Conservation (phyloP, 1,284 basidiomycete species). For the Golubevia pallescens region DNA sequence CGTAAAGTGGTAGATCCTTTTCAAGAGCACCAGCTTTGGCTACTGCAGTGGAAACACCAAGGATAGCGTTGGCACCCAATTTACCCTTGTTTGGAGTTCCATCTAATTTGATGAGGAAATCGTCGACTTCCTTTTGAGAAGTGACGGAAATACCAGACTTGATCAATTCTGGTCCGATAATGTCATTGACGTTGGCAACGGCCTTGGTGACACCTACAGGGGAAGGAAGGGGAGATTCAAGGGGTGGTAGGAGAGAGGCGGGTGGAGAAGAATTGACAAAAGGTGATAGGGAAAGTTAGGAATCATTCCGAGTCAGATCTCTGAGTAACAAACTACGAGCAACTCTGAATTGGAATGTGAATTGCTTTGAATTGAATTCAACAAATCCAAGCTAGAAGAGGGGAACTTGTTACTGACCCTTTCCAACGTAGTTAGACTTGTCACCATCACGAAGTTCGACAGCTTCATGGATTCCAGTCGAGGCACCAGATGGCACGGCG, state of each 20-base stretch:
- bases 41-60: constrained; percentile 96
- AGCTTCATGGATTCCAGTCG: constrained; percentile 97
- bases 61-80: constrained; percentile 98
- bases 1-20: constrained; percentile 85
- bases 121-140: constrained; percentile 93
- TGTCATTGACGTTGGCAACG: constrained; percentile 90
- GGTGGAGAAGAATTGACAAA: too few species aligned
- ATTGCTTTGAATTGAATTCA: too few species aligned
- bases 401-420: constrained; percentile 70
- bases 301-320: too few species aligned
- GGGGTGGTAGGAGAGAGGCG: not conserved
- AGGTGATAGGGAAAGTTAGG: too few species aligned
- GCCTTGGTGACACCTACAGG: constrained; percentile 85
- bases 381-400: too few species aligned
- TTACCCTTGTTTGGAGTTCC: constrained; percentile 99
- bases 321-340: too few species aligned
- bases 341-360: too few species aligned
- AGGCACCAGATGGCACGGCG: constrained; percentile 95
- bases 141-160: constrained; percentile 84
- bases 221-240: not conserved
- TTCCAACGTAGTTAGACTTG: constrained; percentile 91
- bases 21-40: constrained; percentile 80
- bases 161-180: constrained; percentile 88
- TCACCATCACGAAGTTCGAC: constrained; percentile 98
- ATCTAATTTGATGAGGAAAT: constrained; percentile 98